A percentile compares a stretch with the other conserved stretches of the same genome.
Conservation (phyloP, 2,329 filamentous ascomycete species). For the Aureobasidium musti region DNA sequence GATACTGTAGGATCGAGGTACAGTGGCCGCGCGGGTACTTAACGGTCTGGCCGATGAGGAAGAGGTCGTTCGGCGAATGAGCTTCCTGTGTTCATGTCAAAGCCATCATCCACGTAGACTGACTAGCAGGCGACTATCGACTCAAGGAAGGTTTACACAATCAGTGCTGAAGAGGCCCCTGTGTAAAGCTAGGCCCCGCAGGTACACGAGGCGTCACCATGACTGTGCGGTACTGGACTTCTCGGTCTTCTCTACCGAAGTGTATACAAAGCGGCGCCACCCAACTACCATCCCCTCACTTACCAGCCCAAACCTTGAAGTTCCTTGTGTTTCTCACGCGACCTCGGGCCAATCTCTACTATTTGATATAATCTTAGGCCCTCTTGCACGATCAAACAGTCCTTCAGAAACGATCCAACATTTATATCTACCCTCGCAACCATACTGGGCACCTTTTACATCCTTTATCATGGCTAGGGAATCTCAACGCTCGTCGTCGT, state of each 20-base stretch:
- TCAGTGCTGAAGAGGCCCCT: conserved; percentile 1
- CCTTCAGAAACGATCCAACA: background rate
- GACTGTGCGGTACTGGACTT: conserved; percentile 14
- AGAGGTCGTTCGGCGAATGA: conserved; percentile 18
- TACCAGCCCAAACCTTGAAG: conserved; percentile 17
- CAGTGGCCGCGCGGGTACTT: conserved; percentile 9
- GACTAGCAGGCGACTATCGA: conserved; percentile 25
- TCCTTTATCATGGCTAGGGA: conserved; percentile 21
- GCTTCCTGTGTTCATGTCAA: background rate
- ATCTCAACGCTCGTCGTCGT: conserved; percentile 21
- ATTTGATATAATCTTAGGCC: background rate
- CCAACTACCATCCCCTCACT: conserved; percentile 19
- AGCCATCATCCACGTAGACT: conserved; percentile 7
- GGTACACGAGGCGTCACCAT: conserved; percentile 28
- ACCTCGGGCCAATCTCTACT: background rate
- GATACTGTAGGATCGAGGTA: conserved; percentile 5
- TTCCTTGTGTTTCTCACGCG: conserved; percentile 23
- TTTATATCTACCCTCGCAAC: background rate
- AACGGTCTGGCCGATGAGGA: conserved; percentile 20
- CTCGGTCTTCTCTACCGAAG: conserved; percentile 17
- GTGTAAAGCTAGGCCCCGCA: conserved; percentile 22
- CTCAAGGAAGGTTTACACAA: conserved; percentile 4
- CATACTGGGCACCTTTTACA: background rate
- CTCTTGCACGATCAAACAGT: background rate
- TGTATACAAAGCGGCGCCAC: conserved; percentile 26